Percentiles rank a stretch among this genome's conserved stretches.
These are phyloP conservation scores for Pycnococcus provasolii DNA, from an alignment of 139 green algal species.

Conservation along the genomic window DNA sequence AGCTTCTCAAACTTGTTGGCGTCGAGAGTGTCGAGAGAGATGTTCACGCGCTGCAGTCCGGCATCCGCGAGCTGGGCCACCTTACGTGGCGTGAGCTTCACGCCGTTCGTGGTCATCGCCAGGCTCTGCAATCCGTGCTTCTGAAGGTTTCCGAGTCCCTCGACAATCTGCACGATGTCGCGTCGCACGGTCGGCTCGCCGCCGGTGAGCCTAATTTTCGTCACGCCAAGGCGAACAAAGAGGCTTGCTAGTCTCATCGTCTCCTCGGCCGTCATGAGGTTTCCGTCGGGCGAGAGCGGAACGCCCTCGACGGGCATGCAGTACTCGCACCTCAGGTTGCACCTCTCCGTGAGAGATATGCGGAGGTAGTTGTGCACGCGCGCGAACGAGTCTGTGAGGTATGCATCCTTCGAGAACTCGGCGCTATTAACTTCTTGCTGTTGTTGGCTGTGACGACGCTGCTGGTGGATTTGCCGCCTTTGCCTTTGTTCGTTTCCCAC, in stretches of 20 bases:
- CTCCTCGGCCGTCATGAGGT: conserved; percentile 65
- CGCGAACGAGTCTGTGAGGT: conserved; percentile 35
- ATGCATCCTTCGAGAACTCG: too few relatives aligned
- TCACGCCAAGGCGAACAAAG: conserved; percentile 57
- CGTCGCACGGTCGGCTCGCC: conserved; percentile 87
- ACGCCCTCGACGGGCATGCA: conserved; percentile 97
- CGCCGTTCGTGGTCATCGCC: conserved; percentile 87
- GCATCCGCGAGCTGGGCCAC: conserved; percentile 18
- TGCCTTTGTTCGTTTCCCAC: too few relatives aligned
- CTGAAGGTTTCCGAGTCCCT: conserved; percentile 30
- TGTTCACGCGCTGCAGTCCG: conserved; percentile 79
- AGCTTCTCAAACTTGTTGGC: conserved; percentile 77
- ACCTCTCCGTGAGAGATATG: conserved; percentile 94
- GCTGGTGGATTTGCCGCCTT: too few relatives aligned
- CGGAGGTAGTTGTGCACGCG: conserved; percentile 88
- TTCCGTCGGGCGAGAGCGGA: conserved; percentile 54
- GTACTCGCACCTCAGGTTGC: conserved; percentile 96
- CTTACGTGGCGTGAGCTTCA: conserved; percentile 48
- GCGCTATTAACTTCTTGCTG: too few relatives aligned
- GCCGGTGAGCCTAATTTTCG: conserved; percentile 90
- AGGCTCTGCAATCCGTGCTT: conserved; percentile 49
- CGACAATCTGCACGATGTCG: conserved; percentile 66
- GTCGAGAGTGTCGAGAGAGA: conserved; percentile 85
- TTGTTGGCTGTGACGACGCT: too few relatives aligned
- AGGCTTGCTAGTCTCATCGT: conserved; percentile 30